Evolutionary conservation across 1,139 yeast genomes (phyloP).

Genomic region (Sugiyamaella novakii): DNA sequence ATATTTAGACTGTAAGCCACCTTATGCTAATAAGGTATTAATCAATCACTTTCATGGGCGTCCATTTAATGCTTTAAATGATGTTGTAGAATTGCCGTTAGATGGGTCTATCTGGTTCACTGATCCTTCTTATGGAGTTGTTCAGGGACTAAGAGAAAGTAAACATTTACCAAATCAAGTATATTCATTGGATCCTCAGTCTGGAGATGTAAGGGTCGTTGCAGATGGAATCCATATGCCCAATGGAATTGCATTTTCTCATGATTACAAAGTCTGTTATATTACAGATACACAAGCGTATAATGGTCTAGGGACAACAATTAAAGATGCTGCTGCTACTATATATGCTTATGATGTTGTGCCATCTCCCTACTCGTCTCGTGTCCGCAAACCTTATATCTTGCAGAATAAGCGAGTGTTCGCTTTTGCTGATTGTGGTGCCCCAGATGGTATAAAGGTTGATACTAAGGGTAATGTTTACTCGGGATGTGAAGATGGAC

Average conservation of each 20-base stretch:
- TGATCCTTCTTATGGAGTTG: conserved; percentile 35
- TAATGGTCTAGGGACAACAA: conserved; percentile 24
- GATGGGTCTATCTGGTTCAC: conserved; percentile 39
- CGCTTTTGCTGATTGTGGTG: conserved; percentile 36
- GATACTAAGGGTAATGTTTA: conserved; percentile 37
- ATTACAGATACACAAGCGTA: conserved; percentile 35
- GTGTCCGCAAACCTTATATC: conserved; percentile 21
- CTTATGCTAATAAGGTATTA: conserved; percentile 23
- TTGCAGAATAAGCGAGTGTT: conserved; percentile 33
- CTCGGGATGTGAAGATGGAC: conserved; percentile 37
- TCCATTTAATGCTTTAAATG: conserved; percentile 37
- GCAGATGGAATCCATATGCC: conserved; percentile 35
- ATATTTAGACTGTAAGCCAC: conserved; percentile 24
- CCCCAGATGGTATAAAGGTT: conserved; percentile 39
- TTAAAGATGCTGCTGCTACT: conserved; percentile 27
- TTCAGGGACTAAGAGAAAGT: conserved; percentile 30
- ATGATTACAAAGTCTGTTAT: conserved; percentile 32
- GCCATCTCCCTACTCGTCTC: conserved; percentile 19
- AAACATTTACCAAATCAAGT: conserved; percentile 35
- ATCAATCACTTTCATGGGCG: conserved; percentile 31
- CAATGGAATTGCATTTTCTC: conserved; percentile 37
- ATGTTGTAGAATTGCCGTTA: conserved; percentile 33
- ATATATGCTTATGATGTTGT: conserved; percentile 34
- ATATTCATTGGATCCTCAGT: conserved; percentile 33
- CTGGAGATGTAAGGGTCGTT: conserved; percentile 32